phyloP scores from a whole-genome alignment of 768 basidiomycete species.

The Mycena amicta region DNA sequence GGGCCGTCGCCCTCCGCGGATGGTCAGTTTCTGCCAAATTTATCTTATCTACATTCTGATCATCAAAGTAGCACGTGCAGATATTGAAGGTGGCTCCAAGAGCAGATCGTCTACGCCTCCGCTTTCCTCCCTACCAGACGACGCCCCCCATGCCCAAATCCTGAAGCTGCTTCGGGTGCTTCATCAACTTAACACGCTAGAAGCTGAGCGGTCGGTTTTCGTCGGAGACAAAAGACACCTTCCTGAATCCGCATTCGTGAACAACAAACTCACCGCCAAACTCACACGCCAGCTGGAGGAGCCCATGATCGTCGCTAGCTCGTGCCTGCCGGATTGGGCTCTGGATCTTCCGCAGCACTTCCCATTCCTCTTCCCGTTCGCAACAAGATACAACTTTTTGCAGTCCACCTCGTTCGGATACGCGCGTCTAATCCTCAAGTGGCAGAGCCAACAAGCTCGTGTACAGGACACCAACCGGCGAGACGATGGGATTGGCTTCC shows the following conservation, averaged over 20 bases:
- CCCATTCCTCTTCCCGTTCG: constrained; percentile 98
- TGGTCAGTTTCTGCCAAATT: constrained; percentile 41
- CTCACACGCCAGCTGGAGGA: constrained; percentile 97
- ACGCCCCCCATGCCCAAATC: constrained; percentile 87
- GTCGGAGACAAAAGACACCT: constrained; percentile 58
- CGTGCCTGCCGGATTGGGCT: constrained; percentile 97
- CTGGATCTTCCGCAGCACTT: constrained; percentile 94
- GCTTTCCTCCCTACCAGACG: constrained; percentile 80
- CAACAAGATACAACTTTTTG: constrained; percentile 94
- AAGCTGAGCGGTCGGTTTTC: constrained; percentile 60
- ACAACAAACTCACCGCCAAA: constrained; percentile 97
- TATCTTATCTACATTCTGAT: not conserved
- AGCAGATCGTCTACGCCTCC: constrained; percentile 66
- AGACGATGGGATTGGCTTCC: constrained; percentile 89
- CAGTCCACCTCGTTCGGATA: constrained; percentile 98
- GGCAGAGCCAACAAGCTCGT: constrained; percentile 86
- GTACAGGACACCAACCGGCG: constrained; percentile 79
- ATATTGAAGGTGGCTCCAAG: constrained; percentile 46
- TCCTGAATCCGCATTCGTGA: constrained; percentile 86
- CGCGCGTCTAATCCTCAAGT: constrained; percentile 91
- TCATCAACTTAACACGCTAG: constrained; percentile 78
- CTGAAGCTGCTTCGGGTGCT: constrained; percentile 87
- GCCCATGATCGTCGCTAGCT: constrained; percentile 98
- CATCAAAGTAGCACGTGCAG: constrained; percentile 36
- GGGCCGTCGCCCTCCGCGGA: constrained; percentile 75